These are phyloP conservation scores for Trichoderma hamatum DNA, from an alignment of 2,329 filamentous ascomycete genomes.

Conservation along the genomic window DNA sequence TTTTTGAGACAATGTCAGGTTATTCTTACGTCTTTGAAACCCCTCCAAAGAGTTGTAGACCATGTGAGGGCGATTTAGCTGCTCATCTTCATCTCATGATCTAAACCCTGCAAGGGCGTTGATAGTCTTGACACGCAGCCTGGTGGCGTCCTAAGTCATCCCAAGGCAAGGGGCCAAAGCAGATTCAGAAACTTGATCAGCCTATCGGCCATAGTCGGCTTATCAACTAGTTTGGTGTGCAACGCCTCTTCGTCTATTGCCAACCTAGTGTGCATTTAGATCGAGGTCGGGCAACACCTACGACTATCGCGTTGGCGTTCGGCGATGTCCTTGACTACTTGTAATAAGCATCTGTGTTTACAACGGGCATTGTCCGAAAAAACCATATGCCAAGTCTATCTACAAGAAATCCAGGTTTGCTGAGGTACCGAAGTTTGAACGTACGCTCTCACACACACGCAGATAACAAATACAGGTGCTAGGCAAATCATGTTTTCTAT, in stretches of 20 bases:
- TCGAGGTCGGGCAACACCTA: background rate
- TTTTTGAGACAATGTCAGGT: background rate
- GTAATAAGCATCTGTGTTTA: background rate
- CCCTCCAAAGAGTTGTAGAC: background rate
- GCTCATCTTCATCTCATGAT: background rate
- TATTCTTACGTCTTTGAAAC: background rate
- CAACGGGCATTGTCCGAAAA: background rate
- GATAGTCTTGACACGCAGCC: background rate
- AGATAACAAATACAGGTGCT: background rate
- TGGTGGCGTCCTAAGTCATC: background rate
- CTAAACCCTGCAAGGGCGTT: background rate
- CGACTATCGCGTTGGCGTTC: background rate
- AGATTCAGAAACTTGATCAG: background rate
- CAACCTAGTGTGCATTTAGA: background rate
- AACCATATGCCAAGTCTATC: no score
- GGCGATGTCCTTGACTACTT: background rate
- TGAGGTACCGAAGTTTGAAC: no score
- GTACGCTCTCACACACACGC: no score
- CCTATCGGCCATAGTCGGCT: background rate
- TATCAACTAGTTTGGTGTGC: background rate
- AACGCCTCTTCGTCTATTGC: background rate
- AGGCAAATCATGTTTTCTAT: constrained; percentile 34
- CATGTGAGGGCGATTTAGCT: background rate
- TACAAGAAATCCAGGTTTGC: background rate
- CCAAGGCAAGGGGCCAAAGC: background rate